Percentiles rank a stretch among this genome's conserved stretches.
These are phyloP conservation scores for Tetrahymena borealis DNA, from an alignment of 73 alveolate genomes.

Conservation along the genomic window DNA sequence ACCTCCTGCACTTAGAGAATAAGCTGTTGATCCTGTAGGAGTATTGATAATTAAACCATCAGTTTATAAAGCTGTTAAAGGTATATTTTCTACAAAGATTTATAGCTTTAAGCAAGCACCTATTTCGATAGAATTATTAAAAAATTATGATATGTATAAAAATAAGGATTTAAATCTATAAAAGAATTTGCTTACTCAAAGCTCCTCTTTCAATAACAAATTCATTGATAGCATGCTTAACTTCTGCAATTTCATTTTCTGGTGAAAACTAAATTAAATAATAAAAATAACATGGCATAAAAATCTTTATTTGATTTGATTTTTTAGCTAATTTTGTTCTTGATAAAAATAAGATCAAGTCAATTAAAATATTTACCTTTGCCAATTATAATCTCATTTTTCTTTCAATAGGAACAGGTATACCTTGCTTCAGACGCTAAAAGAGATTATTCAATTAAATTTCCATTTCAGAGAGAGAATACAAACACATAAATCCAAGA, in stretches of 20 bases:
- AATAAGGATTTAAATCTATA: no score
- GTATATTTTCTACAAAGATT: conserved; percentile 16
- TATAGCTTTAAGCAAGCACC: conserved; percentile 16
- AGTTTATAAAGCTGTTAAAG: conserved; percentile 17
- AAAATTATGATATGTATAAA: no score
- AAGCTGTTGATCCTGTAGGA: conserved; percentile 99
- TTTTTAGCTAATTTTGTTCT: no score
- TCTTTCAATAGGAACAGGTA: conserved; percentile 25
- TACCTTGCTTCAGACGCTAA: neutral
- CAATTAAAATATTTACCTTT: neutral
- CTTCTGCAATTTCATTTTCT: neutral
- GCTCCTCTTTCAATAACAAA: conserved; percentile 46
- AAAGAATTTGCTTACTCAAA: no score
- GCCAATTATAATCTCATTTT: conserved; percentile 19
- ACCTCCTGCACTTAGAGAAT: conserved; percentile 98
- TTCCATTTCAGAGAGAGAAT: conserved; percentile 4
- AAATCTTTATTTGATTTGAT: neutral
- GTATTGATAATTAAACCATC: conserved; percentile 90
- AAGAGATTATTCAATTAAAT: neutral
- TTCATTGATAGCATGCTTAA: conserved; percentile 24
- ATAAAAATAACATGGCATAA: neutral
- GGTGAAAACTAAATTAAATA: neutral
- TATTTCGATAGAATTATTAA: neutral
- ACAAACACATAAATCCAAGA: conserved; percentile 41
- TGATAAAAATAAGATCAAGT: no score